A percentile compares a stretch with the other conserved stretches of the same genome.
These are phyloP conservation scores for Phaeosphaeriaceae sp. DNA, from an alignment of 2,329 filamentous ascomycete genomes.

Conservation along the genomic window DNA sequence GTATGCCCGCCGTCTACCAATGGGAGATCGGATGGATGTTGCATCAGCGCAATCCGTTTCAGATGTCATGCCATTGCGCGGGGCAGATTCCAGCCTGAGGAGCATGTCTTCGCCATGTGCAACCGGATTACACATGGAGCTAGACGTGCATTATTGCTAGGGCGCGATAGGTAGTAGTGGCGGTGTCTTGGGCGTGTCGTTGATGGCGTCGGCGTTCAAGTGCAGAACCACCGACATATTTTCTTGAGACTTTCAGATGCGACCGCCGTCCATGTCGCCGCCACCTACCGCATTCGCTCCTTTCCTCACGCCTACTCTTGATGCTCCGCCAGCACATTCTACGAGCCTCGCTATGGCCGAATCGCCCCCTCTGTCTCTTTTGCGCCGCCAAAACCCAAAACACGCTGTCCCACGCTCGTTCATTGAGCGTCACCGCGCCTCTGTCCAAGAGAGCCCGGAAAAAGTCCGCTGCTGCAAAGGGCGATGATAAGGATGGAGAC, in stretches of 20 bases:
- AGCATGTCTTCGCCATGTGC: background rate
- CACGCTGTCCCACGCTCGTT: conserved; percentile 13
- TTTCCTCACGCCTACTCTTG: background rate
- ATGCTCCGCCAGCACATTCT: conserved; percentile 38
- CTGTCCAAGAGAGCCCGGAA: background rate
- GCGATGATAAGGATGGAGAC: background rate
- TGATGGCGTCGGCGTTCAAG: conserved; percentile 5
- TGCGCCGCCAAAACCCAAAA: conserved; percentile 23
- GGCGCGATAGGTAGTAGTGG: background rate
- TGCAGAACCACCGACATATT: conserved; percentile 14
- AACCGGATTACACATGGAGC: background rate
- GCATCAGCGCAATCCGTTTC: background rate
- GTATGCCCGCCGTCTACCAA: background rate
- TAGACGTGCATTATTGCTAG: background rate
- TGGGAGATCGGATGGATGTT: background rate
- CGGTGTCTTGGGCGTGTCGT: background rate
- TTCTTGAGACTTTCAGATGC: conserved; percentile 11
- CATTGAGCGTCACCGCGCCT: conserved; percentile 22
- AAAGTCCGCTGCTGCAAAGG: background rate
- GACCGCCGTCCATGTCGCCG: background rate
- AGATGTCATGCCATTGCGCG: background rate
- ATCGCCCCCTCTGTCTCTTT: conserved; percentile 24
- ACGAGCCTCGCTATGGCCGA: conserved; percentile 25
- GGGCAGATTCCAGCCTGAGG: background rate
- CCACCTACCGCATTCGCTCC: conserved; percentile 8